phyloP scores from a whole-genome alignment of 1,284 basidiomycete genomes.

The Marasmius tenuissimus region DNA sequence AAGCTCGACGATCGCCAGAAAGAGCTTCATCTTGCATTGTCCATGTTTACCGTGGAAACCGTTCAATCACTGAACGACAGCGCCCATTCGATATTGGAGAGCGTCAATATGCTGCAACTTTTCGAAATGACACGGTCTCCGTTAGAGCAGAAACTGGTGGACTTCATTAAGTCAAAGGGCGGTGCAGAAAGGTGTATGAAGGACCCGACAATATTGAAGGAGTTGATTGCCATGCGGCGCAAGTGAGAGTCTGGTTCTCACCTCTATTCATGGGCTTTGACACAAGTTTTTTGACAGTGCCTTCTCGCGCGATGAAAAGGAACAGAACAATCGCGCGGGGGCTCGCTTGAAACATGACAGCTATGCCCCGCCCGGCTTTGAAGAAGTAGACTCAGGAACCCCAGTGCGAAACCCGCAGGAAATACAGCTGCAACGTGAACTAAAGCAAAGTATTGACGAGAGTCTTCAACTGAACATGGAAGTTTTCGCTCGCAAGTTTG shows the following conservation, averaged over 20 bases:
- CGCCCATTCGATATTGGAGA: background rate
- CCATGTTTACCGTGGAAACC: constrained; percentile 15
- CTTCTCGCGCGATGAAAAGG: no score
- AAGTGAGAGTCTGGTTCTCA: background rate
- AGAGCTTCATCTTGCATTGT: constrained; percentile 15
- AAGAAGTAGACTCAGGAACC: no score
- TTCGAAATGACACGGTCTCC: background rate
- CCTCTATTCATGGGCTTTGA: no score
- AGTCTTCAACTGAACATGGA: constrained; percentile 16
- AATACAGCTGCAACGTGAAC: constrained; percentile 8
- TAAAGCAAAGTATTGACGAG: constrained; percentile 14
- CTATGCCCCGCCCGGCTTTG: no score
- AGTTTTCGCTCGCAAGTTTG: constrained; percentile 18
- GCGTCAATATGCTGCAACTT: background rate
- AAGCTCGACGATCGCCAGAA: constrained; percentile 15
- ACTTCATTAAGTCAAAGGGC: constrained; percentile 3
- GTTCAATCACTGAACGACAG: constrained; percentile 4
- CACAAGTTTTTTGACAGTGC: no score
- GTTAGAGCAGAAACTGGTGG: background rate
- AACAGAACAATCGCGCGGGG: no score
- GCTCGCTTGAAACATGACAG: no score
- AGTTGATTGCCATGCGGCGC: constrained; percentile 2
- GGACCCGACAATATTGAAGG: background rate
- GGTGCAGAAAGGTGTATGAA: background rate
- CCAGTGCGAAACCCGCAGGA: background rate